Base-by-base conservation (phyloP, 345 rosid species). In the Eucalyptus virginea region DNA sequence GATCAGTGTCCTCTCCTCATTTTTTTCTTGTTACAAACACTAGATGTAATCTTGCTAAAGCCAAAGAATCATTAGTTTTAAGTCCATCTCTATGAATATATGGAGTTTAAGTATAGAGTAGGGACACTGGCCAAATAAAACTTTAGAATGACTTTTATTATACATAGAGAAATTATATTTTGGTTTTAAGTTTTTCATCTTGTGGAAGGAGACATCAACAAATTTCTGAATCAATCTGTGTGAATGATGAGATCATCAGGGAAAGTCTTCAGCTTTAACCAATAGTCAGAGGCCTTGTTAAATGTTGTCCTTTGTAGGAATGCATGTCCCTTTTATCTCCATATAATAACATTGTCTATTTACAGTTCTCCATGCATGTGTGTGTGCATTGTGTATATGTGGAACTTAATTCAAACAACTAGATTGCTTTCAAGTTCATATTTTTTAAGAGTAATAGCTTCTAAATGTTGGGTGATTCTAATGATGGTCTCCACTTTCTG, bases 281-380 rank as follows among this genome's bases (percentile, higher is more conserved):
- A 77, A 21, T 40, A 23, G 47, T 77, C 30, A 40, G 85, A 21
- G 30, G 47, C 85, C 16, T 40, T 23, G 47, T 77, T 77, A 77
- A 37, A 40, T 77, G 3, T 40, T 11, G 83, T 77, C 45, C 83
- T 21, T 77, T 37, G 2, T 77, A 77, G 0, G 4, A 40, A 40
- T 37, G 26, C 47, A 10, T 40, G 85, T 77, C 30, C 83, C 47
- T 40, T 77, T 24, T 77, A 77, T 69, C 56, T 88, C 67, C 69
- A 30, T 87, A 69, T 34, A 80, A 86, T 91, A 88, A 86, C 91
- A 89, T 95, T 94, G 91, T 89, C 93, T 91, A 90, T 77, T 90
- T 94, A 91, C 94, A 37, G 47, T 77, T 37, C 83, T 37, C 45
- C 47, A 77, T 1, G 15, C 24, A 77, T 77, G 83, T 1, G 13